These are phyloP conservation scores for Penicillium argentinense DNA, from an alignment of 495 filamentous ascomycete genomes.

Conservation along the genomic window DNA sequence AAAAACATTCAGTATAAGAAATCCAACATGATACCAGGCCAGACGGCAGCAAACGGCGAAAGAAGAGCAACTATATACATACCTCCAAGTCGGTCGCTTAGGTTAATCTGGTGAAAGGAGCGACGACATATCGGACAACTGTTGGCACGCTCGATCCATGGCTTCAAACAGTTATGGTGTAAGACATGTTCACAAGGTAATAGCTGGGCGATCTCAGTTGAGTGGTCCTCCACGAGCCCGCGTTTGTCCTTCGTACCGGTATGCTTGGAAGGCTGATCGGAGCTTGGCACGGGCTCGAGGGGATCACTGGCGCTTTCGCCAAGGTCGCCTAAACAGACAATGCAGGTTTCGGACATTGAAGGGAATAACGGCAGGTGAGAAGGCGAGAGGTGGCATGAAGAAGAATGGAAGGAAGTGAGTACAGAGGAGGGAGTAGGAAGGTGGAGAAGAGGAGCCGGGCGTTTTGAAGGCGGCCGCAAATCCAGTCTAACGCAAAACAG, in stretches of 20 bases:
- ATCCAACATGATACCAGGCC: too few relatives aligned
- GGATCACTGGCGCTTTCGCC: constrained; percentile 58
- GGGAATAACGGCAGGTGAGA: constrained; percentile 32
- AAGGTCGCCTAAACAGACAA: constrained; percentile 93
- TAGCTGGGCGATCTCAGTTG: constrained; percentile 60
- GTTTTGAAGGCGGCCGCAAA: constrained; percentile 47
- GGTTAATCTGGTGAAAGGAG: constrained; percentile 84
- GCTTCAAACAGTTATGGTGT: constrained; percentile 86
- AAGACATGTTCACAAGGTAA: constrained; percentile 82
- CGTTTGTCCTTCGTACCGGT: too few relatives aligned
- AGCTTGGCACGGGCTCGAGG: constrained; percentile 48
- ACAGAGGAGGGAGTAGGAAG: constrained; percentile 33
- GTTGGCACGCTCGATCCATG: constrained; percentile 95
- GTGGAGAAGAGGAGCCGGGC: constrained; percentile 38
- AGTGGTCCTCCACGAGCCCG: constrained; percentile 37
- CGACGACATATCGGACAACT: constrained; percentile 96
- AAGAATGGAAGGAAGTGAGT: constrained; percentile 31
- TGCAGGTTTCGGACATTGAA: constrained; percentile 89
- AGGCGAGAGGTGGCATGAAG: constrained; percentile 49
- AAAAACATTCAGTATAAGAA: background rate
- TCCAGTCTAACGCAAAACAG: constrained; percentile 47
- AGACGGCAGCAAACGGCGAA: too few relatives aligned
- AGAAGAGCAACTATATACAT: too few relatives aligned
- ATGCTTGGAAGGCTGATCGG: too few relatives aligned
- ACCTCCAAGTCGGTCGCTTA: constrained; percentile 77